A percentile compares a stretch with the other conserved stretches of the same genome.
Conservation (phyloP, 2,329 filamentous ascomycete genomes). For the Pseudocercospora fuligena region DNA sequence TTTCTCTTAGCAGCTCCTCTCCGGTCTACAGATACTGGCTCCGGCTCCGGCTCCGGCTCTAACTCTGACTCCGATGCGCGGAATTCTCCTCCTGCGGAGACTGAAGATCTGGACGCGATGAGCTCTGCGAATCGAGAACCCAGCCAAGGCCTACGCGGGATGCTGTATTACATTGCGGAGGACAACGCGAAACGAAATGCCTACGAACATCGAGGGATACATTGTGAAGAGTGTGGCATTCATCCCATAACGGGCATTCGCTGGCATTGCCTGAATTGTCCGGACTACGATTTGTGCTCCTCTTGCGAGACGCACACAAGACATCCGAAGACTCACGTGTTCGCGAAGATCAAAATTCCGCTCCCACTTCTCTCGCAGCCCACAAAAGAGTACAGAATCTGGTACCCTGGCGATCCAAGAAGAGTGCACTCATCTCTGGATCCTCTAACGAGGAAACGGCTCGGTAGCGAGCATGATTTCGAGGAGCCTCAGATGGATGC, state of each 20-base stretch:
- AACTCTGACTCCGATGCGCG: conserved; percentile 18
- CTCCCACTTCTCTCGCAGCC: conserved; percentile 80
- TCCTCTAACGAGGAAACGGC: conserved; percentile 67
- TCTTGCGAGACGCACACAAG: conserved; percentile 71
- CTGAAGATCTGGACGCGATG: conserved; percentile 31
- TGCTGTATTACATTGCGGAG: conserved; percentile 91
- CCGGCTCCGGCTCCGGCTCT: conserved; percentile 20
- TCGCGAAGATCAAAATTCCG: conserved; percentile 93
- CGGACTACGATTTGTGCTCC: conserved; percentile 94
- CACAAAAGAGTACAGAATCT: conserved; percentile 78
- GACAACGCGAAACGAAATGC: conserved; percentile 87
- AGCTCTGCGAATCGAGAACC: conserved; percentile 29
- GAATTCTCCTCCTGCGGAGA: conserved; percentile 30
- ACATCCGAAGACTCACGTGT: conserved; percentile 90
- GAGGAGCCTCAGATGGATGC: conserved; percentile 89
- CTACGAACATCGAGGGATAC: conserved; percentile 89
- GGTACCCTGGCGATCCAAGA: conserved; percentile 86
- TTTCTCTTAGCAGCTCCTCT: conserved; percentile 22
- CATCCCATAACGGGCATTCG: conserved; percentile 89
- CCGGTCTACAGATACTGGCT: conserved; percentile 13
- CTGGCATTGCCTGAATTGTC: conserved; percentile 93
- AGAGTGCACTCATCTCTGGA: conserved; percentile 71
- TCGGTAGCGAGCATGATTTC: conserved; percentile 55
- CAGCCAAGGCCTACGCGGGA: conserved; percentile 43
- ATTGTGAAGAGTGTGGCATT: conserved; percentile 86